Evolutionary conservation across 768 basidiomycete genomes (phyloP), one percentile per base, ranked within the genome.

Genomic region (Suillus cothurnatus): DNA sequence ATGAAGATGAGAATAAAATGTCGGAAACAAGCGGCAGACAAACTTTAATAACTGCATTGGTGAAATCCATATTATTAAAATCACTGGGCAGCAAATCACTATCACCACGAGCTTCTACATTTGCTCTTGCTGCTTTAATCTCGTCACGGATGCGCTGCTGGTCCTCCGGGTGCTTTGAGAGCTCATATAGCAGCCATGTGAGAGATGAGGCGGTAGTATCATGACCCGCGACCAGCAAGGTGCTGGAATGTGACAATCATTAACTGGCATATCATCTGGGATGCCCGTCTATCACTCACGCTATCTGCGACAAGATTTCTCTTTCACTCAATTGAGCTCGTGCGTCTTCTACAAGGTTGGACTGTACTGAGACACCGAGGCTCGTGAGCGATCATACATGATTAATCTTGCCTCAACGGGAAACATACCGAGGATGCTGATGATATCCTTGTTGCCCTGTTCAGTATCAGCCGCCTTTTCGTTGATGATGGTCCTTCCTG

Each of bases 11-110:
- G 17, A 58, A 31, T 60, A 34, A 43, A 23, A 55, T 17, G 32
- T 45, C 28, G 12, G 23, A 2, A 26, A 53, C 11, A 53, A 53
- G 31, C 8, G 21, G 34, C 17, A 9, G 28, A 65, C 64, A 14
- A 21, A 76, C 78, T 73, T 80, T 79, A 61, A 79, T 68, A 1
- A 68, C 68, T 9, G 79, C 78, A 43, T 73, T 71, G n/a, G 71
- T 63, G 56, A 71, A 73, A 11, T 70, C 26, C 79, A 80, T 76
- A 23, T 69, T 61, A 41, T 79, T 79, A 12, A 77, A 66, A 61
- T 80, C 79, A 3, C 68, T 64, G 3, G 75, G 68, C 8, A 69
- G 67, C 52, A 79, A 69, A n/a, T 76, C 73, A 26, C 64, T 55
- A 19, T 72, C 71, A 9, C 73, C 74, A 14, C 73, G 71, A 26